These are phyloP conservation scores for Sporothrix protearum DNA, from an alignment of 2,329 filamentous ascomycete species.

Conservation along the genomic window DNA sequence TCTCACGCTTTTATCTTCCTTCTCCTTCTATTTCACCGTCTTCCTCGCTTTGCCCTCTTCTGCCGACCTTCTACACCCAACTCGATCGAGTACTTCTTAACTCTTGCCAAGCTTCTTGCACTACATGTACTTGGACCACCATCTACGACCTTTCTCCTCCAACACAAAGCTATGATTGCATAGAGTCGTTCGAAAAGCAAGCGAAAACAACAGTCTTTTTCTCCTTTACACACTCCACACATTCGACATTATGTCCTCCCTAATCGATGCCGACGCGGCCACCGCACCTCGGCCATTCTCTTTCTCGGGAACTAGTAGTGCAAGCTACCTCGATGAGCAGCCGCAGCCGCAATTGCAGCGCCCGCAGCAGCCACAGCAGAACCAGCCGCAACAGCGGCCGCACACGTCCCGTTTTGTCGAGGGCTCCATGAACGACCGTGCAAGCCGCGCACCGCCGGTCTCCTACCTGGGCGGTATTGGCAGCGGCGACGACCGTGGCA, in stretches of 20 bases:
- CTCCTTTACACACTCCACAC: not conserved
- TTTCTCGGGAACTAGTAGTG: conserved; percentile 9
- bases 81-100: not conserved
- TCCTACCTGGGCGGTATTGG: conserved; percentile 52
- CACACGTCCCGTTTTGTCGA: conserved; percentile 61
- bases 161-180: not conserved
- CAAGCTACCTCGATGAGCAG: conserved; percentile 7
- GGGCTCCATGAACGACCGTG: conserved; percentile 81
- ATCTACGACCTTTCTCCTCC: not conserved
- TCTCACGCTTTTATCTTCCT: not conserved
- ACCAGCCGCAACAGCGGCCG: conserved; percentile 27
- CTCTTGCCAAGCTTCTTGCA: not conserved
- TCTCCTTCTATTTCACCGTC: not conserved
- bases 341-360: conserved; percentile 11
- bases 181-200: not conserved
- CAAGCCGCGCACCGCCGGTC: conserved; percentile 66
- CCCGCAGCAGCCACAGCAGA: conserved; percentile 27
- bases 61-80: not conserved
- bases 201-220: not conserved
- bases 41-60: not conserved
- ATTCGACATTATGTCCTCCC: not conserved
- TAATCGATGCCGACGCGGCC: not conserved
- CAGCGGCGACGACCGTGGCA: not conserved
- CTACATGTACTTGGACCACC: no score
- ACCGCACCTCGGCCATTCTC: conserved; percentile 19